Conservation (phyloP, 2,329 filamentous ascomycete genomes). For the Venturia asperata region DNA sequence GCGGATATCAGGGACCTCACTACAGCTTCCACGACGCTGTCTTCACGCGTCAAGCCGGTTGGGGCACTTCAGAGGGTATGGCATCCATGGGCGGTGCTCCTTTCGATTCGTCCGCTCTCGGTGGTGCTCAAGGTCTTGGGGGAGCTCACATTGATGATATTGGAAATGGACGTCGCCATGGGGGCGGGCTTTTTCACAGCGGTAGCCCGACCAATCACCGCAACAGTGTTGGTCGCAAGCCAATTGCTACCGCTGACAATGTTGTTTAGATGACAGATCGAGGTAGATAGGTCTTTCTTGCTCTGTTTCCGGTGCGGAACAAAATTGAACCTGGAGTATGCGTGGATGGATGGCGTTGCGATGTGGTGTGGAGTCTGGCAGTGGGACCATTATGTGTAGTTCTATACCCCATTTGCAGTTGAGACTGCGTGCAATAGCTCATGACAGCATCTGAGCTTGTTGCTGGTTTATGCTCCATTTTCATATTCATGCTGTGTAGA, state of each 20-base stretch:
- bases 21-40: conserved; percentile 47
- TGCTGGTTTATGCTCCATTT: not conserved
- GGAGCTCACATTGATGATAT: not conserved
- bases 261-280: not conserved
- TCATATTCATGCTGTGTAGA: not conserved
- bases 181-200: not conserved
- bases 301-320: not conserved
- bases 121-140: not conserved
- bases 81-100: conserved; percentile 37
- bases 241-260: not conserved
- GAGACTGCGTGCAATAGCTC: not conserved
- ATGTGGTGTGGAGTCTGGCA: not conserved
- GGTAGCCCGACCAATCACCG: not conserved
- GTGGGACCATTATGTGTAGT: not conserved
- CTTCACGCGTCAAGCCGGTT: conserved; percentile 54
- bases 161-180: not conserved
- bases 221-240: conserved; percentile 14
- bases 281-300: not conserved
- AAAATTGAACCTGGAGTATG: not conserved
- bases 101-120: conserved; percentile 31
- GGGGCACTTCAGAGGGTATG: conserved; percentile 43
- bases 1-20: conserved; percentile 28
- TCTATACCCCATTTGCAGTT: not conserved
- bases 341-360: not conserved
- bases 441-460: not conserved